These are phyloP conservation scores for Madurella mycetomatis DNA, from an alignment of 2,329 filamentous ascomycete genomes.

Conservation along the genomic window DNA sequence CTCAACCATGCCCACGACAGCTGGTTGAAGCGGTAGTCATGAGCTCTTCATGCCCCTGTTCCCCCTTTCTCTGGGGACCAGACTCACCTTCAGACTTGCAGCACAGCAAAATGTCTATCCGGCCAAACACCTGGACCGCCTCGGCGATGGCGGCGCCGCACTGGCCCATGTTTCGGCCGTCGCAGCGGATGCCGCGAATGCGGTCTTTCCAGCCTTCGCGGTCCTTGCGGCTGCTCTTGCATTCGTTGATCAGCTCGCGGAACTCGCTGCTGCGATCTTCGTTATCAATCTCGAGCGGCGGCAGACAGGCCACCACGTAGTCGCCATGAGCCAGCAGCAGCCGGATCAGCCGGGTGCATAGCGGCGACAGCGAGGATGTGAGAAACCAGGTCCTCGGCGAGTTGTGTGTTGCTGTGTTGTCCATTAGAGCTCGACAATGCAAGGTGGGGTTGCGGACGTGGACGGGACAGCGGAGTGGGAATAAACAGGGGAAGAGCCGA, in stretches of 20 bases:
- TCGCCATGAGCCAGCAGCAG: conserved; percentile 87
- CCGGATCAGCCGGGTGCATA: conserved; percentile 76
- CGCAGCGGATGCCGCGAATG: conserved; percentile 61
- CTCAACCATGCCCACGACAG: conserved; percentile 85
- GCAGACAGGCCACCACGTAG: conserved; percentile 79
- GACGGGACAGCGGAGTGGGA: conserved; percentile 3
- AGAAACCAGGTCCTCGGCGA: conserved; percentile 89
- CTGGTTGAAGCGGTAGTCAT: conserved; percentile 37
- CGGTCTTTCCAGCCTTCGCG: conserved; percentile 77
- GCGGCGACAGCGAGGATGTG: conserved; percentile 78
- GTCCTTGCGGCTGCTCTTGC: conserved; percentile 57
- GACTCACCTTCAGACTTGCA: conserved; percentile 75
- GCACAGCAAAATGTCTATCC: conserved; percentile 85
- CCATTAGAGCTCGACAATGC: conserved; percentile 30
- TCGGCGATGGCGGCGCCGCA: conserved; percentile 85
- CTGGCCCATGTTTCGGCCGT: conserved; percentile 59
- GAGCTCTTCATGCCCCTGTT: neutral
- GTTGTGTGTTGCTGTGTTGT: conserved; percentile 56
- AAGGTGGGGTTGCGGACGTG: conserved; percentile 29
- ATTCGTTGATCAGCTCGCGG: conserved; percentile 69
- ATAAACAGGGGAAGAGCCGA: neutral
- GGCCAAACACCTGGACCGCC: conserved; percentile 76
- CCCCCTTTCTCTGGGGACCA: neutral
- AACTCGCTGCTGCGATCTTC: conserved; percentile 73
- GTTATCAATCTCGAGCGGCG: conserved; percentile 73